Percentiles rank a stretch among this genome's conserved stretches.
These are phyloP conservation scores for Trichoderma breve DNA, from an alignment of 2,329 filamentous ascomycete genomes.

Conservation along the genomic window DNA sequence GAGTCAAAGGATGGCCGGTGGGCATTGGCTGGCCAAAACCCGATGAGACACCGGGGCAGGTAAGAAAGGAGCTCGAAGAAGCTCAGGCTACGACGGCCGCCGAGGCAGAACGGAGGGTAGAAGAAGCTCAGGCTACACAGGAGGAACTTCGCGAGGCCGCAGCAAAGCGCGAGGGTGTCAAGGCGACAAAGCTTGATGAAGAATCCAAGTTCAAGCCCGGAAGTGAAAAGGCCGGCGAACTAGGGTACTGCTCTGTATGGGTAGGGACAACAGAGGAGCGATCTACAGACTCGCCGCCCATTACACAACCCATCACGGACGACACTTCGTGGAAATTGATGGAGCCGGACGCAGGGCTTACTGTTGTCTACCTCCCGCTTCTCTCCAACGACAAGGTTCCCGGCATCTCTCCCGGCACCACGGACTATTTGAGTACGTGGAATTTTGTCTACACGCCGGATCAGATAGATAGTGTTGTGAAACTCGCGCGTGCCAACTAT, in stretches of 20 bases:
- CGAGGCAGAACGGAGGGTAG: conserved; percentile 63
- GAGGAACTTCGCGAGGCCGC: conserved; percentile 30
- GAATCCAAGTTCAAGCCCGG: conserved; percentile 42
- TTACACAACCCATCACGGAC: conserved; percentile 56
- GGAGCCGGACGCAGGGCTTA: conserved; percentile 77
- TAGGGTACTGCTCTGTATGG: conserved; percentile 95
- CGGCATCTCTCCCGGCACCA: conserved; percentile 77
- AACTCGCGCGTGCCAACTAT: conserved; percentile 82
- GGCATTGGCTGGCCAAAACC: conserved; percentile 87
- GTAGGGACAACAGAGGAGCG: conserved; percentile 80
- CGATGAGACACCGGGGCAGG: conserved; percentile 56
- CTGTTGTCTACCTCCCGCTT: conserved; percentile 88
- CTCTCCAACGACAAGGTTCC: conserved; percentile 76
- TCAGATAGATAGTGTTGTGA: conserved; percentile 81
- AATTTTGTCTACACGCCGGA: conserved; percentile 95
- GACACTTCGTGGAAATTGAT: conserved; percentile 64
- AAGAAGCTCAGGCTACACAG: conserved; percentile 55
- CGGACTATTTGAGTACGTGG: conserved; percentile 92
- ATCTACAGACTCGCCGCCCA: conserved; percentile 51
- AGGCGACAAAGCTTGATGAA: conserved; percentile 28
- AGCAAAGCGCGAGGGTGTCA: conserved; percentile 26
- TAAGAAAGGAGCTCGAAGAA: conserved; percentile 61
- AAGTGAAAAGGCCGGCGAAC: conserved; percentile 52
- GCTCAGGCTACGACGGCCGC: conserved; percentile 61
- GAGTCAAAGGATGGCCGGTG: conserved; percentile 90